Percentiles rank a stretch among this genome's conserved stretches.
Evolutionary conservation across 169 alveolate genomes (phyloP).

Genomic region (Plasmodium falciparum): DNA sequence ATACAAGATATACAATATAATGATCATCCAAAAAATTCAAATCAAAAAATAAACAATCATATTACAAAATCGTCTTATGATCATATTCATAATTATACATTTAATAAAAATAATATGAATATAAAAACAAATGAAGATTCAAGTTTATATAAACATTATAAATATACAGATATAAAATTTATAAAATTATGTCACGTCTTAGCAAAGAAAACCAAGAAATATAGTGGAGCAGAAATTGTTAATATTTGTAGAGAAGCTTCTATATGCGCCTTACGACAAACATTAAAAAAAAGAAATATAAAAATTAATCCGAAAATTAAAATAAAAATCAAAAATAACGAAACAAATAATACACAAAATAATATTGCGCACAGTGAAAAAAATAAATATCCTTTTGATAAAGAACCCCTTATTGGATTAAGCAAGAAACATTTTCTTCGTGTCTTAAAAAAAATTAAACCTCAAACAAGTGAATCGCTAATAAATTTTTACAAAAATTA

Average conservation of each 20-base stretch:
- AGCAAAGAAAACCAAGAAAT: constrained; percentile 96
- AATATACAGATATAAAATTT: constrained; percentile 85
- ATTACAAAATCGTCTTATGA: neutral
- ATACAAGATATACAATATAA: constrained; percentile 7
- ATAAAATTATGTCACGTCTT: constrained; percentile 81
- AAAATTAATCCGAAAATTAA: too few relatives aligned
- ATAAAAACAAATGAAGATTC: neutral
- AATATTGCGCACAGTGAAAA: neutral
- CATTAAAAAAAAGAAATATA: constrained; percentile 16
- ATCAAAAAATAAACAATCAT: neutral
- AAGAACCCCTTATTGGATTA: constrained; percentile 16
- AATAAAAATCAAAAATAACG: constrained; percentile 9
- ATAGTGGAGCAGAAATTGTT: constrained; percentile 96
- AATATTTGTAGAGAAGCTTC: constrained; percentile 94
- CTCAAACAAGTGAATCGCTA: constrained; percentile 79
- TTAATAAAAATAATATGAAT: neutral
- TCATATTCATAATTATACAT: neutral
- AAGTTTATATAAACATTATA: constrained; percentile 79
- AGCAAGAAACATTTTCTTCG: constrained; percentile 73
- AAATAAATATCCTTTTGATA: neutral
- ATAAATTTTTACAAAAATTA: constrained; percentile 77
- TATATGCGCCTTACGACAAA: constrained; percentile 81
- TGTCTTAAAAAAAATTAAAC: constrained; percentile 78
- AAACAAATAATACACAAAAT: neutral
- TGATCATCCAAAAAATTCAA: neutral